Percentiles rank a stretch among this genome's conserved stretches.
Conservation (phyloP, 495 filamentous ascomycete genomes). For the Pseudotulostoma volvatum region DNA sequence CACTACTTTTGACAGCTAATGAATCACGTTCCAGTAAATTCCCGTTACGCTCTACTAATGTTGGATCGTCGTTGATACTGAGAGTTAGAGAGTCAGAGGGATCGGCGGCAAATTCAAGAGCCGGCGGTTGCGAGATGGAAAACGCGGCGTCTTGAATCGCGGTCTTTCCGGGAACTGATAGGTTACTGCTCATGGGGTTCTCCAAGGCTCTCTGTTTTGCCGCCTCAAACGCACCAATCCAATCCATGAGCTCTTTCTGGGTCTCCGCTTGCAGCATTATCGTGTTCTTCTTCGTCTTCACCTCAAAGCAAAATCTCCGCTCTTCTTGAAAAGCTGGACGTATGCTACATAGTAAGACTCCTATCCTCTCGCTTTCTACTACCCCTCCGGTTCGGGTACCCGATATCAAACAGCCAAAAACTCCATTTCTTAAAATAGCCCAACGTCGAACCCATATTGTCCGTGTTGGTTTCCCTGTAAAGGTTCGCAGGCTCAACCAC, state of each 20-base stretch:
- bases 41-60: constrained; percentile 38
- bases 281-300: constrained; percentile 91
- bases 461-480: constrained; percentile 75
- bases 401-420: constrained; percentile 92
- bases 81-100: constrained; percentile 49
- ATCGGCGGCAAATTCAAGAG: constrained; percentile 77
- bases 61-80: constrained; percentile 36
- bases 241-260: constrained; percentile 73
- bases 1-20: constrained; percentile 49
- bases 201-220: constrained; percentile 88
- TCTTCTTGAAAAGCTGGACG: constrained; percentile 86
- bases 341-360: constrained; percentile 82
- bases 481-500: constrained; percentile 72
- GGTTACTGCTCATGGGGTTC: constrained; percentile 46
- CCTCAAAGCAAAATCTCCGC: constrained; percentile 90
- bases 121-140: constrained; percentile 72
- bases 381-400: constrained; percentile 70
- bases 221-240: constrained; percentile 81
- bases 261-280: constrained; percentile 87
- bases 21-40: constrained; percentile 51
- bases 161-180: constrained; percentile 39
- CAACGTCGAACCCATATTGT: constrained; percentile 79
- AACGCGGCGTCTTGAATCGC: constrained; percentile 64
- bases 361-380: constrained; percentile 89
- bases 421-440: constrained; percentile 89